Base-by-base conservation (phyloP, 805 yeast species). In the Metahyphopichia silvanorum region DNA sequence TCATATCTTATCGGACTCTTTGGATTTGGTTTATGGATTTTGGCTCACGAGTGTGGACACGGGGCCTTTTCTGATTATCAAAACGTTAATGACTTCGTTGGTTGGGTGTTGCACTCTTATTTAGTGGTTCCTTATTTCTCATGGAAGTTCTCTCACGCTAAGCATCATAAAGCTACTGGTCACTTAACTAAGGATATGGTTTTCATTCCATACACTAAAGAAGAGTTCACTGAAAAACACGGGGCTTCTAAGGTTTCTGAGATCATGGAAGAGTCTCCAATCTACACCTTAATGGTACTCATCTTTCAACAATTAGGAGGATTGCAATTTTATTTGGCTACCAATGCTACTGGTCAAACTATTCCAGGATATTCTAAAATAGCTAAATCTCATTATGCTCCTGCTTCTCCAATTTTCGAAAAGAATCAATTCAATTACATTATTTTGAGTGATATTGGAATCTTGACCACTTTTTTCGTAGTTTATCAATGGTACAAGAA, bases 1-100 rank as follows among this genome's bases (percentile, higher is more conserved):
- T 54, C 69, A 27, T 59, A 54, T 43, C 37, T 51, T 38, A 56
- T 64, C 42, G 74, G 79, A 34, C 57, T 74, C 37, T 67, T 74
- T 42, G 76, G 77, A 5, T 69, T 74, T 35, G 82, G 83, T 27
- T 53, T 76, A 32, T 77, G 82, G 82, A 73, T 77, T 40, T 54
- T 77, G 51, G 80, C 79, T 29, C 82, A 76, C 51, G 81, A 76
- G 56, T 77, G 82, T 63, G 82, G 82, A 25, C 83, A 77, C 51
- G 72, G 70, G 32, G 82, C 82, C 13, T 77, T 77, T 49, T 69
- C 77, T 23, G 79, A 76, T 44, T 73, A 73, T 46, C 65, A 60
- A 37, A 53, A 52, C 46, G 64, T 77, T 32, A 77, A 77, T 46
- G 80, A 76, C 50, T 50, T 67, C 17, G 69, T 74, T 37, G 83